Evolutionary conservation across 176 grass and related monocot genomes (phyloP), one percentile per base, ranked within the genome.

Genomic region (Oryza rufipogon): DNA sequence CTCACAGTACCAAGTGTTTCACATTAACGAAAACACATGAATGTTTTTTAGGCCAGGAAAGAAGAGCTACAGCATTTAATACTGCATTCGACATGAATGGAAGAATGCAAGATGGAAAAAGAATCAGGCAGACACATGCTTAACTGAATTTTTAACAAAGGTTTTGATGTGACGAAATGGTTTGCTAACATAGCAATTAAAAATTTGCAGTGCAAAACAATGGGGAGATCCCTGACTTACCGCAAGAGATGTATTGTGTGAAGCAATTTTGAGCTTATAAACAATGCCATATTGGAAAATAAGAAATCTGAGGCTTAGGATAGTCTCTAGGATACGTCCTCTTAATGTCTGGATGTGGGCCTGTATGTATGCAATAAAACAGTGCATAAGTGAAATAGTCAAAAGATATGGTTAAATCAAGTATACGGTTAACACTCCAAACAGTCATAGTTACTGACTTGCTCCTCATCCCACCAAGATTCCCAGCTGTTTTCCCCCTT

Each of bases 231-330:
- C 13, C 66, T 73, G 34, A 82, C 86, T 97, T 95, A 98, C 96
- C 11, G 87, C 91, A 73, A 98, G 83, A 42, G 96, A 98, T 34
- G 91, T 98, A 88, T 95, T 75, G 72, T 84, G 51, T 32, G 52
- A 70, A 42, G 85, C 74, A 86, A 98, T 82, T 78, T 92, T 82
- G 75, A 98, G 89, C 74, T 95, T 98, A 83, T 95, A 98, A 66
- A 98, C 93, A 81, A 98, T 95, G 36, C 96, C 96, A 83, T 93
- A 98, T 74, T 98, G 96, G 78, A 98, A 95, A 3, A 98, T 89
- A 5, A 98, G 71, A 78, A 98, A 98, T 80, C 96, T 87, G 13
- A 93, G 80, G 76, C 86, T 93, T 83, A 98, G 86, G 81, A 98
- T 92, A 54, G 89, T 93, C 83, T 98, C 96, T n/a, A 98, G 84